Conservation (phyloP, 352 stramenopile species). For the Phytophthora litchii region DNA sequence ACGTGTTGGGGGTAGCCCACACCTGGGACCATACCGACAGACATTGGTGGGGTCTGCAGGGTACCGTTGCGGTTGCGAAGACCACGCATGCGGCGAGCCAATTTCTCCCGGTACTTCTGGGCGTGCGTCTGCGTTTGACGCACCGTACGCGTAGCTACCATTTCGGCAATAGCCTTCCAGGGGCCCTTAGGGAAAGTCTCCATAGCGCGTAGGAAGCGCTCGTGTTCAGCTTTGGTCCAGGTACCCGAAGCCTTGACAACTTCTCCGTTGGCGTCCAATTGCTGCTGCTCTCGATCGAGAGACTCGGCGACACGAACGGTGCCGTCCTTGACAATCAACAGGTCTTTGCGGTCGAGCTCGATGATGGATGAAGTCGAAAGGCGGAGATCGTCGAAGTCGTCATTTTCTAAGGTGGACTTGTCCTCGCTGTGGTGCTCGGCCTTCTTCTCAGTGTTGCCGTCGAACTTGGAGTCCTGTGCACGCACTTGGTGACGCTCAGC, state of each 20-base stretch:
- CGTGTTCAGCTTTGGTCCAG: conserved; percentile 64
- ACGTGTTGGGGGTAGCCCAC: conserved; percentile 11
- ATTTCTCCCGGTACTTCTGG: conserved; percentile 74
- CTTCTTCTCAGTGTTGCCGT: conserved; percentile 15
- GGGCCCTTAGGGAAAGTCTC: conserved; percentile 63
- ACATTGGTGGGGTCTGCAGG: conserved; percentile 45
- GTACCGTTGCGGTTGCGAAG: conserved; percentile 69
- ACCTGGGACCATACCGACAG: neutral
- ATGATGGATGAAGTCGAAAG: conserved; percentile 45
- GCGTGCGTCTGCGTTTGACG: conserved; percentile 75
- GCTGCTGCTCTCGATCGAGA: conserved; percentile 51
- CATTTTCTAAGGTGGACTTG: conserved; percentile 8
- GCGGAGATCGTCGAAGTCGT: conserved; percentile 28
- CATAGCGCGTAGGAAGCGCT: conserved; percentile 67
- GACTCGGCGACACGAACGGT: conserved; percentile 71
- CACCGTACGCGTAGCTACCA: conserved; percentile 68
- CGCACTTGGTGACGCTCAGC: conserved; percentile 28
- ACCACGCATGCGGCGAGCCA: conserved; percentile 58
- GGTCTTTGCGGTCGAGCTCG: conserved; percentile 68
- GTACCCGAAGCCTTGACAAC: conserved; percentile 61
- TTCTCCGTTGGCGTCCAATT: conserved; percentile 60
- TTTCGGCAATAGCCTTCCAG: conserved; percentile 69
- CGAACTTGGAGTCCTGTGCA: conserved; percentile 17
- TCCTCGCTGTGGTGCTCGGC: conserved; percentile 19
- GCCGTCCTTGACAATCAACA: conserved; percentile 80